phyloP scores from a whole-genome alignment of 768 basidiomycete genomes.

The Xerocomus potaroensis region DNA sequence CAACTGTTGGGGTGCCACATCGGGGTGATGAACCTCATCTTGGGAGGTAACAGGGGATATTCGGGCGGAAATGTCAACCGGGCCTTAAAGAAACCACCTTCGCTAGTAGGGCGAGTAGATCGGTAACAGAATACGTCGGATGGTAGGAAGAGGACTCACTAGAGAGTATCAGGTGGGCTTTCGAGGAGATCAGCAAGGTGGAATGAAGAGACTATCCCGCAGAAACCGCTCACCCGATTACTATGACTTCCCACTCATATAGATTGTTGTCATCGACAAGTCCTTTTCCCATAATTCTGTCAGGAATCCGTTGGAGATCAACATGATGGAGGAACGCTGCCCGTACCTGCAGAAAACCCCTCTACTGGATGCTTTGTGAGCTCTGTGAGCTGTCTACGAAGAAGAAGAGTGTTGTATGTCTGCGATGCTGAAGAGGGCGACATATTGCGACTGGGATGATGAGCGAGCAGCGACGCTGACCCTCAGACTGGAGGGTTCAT shows the following conservation, averaged over 20 bases:
- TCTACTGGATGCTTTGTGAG: conserved; percentile 92
- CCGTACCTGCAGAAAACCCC: conserved; percentile 89
- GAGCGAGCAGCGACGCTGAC: too few species aligned
- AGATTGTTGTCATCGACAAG: conserved; percentile 93
- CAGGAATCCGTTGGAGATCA: conserved; percentile 32
- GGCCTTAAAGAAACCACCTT: conserved; percentile 95
- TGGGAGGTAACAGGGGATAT: conserved; percentile 87
- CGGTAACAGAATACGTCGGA: not conserved
- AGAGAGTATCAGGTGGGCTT: conserved; percentile 90
- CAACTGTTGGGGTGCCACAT: conserved; percentile 99
- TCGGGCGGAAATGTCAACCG: conserved; percentile 85
- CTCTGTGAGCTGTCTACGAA: conserved; percentile 76
- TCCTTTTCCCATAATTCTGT: conserved; percentile 46
- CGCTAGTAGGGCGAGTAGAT: conserved; percentile 43
- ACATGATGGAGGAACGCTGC: conserved; percentile 23
- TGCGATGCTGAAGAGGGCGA: conserved; percentile 30
- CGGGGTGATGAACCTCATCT: conserved; percentile 92
- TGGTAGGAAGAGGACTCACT: conserved; percentile 47
- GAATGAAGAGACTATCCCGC: conserved; percentile 10
- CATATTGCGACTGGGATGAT: conserved; percentile 14
- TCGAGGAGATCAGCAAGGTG: conserved; percentile 14
- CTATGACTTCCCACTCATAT: conserved; percentile 94
- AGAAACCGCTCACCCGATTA: conserved; percentile 70
- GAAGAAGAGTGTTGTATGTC: conserved; percentile 47
- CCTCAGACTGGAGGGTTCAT: too few species aligned